Evolutionary conservation across 441 rosid species (phyloP).

Genomic region (Aleurites moluccanus): DNA sequence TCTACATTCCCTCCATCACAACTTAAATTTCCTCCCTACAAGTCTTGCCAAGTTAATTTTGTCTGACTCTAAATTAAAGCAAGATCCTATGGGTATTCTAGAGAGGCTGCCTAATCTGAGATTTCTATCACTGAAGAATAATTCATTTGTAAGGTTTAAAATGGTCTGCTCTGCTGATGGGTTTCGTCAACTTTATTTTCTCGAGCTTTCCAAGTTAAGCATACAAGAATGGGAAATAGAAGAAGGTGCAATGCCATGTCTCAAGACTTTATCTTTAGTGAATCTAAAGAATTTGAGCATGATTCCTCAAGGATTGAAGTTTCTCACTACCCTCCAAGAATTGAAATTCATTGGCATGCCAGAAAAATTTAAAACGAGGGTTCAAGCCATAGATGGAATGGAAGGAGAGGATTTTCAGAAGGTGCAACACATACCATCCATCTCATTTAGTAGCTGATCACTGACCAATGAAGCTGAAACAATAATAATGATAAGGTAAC

Average conservation of each 20-base stretch:
- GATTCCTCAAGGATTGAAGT: slow-evolving; percentile 12
- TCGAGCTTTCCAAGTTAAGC: not conserved
- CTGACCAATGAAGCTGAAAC: no score
- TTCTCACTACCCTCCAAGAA: slow-evolving; percentile 6
- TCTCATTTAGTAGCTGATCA: not conserved
- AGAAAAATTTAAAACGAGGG: not conserved
- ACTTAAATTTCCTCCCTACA: not conserved
- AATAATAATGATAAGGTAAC: no score
- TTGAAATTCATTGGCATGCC: not conserved
- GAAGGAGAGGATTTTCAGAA: slow-evolving; percentile 16
- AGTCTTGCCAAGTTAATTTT: slow-evolving; percentile 2
- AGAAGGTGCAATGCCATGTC: slow-evolving; percentile 14
- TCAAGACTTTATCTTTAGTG: not conserved
- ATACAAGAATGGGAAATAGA: slow-evolving; percentile 11
- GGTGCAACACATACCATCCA: not conserved
- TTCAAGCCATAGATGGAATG: not conserved
- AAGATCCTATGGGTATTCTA: slow-evolving; percentile 13
- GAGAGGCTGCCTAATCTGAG: slow-evolving; percentile 14
- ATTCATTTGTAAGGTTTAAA: not conserved
- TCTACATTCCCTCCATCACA: not conserved
- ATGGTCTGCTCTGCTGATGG: slow-evolving; percentile 10
- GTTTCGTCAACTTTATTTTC: slow-evolving; percentile 7
- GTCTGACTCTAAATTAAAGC: not conserved
- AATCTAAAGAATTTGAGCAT: not conserved
- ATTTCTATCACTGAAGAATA: not conserved